These are phyloP conservation scores for Avena atlantica DNA, from an alignment of 176 grass and related monocot species.

Conservation along the genomic window DNA sequence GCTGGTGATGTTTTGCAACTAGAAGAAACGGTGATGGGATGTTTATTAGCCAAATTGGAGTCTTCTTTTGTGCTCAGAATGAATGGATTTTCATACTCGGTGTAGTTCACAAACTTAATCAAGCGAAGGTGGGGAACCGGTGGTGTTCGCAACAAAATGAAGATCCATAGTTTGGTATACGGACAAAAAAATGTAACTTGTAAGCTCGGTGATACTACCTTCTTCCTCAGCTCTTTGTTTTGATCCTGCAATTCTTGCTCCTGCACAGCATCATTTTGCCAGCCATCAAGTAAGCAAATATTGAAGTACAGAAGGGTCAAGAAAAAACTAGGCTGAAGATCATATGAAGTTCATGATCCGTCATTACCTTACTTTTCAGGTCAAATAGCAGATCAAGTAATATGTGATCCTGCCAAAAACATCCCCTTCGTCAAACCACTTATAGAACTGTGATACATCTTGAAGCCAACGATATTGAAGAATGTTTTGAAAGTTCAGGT, in stretches of 20 bases:
- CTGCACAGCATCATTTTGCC: conserved; percentile 42
- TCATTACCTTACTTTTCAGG: conserved; percentile 80
- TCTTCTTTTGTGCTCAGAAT: neutral
- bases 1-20: conserved; percentile 54
- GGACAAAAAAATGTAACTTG: neutral
- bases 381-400: conserved; percentile 83
- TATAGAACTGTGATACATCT: neutral
- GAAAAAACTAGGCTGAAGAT: conserved; percentile 5
- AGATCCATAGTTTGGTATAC: neutral
- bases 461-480: neutral
- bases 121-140: neutral
- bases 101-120: neutral
- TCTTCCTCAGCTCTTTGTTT: conserved; percentile 76
- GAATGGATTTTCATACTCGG: neutral
- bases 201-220: conserved; percentile 52
- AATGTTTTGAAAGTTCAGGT: neutral
- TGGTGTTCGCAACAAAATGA: conserved; percentile 2
- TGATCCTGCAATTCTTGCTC: conserved; percentile 70
- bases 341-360: conserved; percentile 3
- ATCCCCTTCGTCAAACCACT: neutral
- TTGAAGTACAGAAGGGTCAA: neutral
- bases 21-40: neutral
- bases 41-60: neutral
- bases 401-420: conserved; percentile 61
- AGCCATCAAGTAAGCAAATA: neutral